Percentiles rank a stretch among this genome's conserved stretches.
Evolutionary conservation across 257 asterid species (phyloP).

Genomic region (Solanum sitiens): DNA sequence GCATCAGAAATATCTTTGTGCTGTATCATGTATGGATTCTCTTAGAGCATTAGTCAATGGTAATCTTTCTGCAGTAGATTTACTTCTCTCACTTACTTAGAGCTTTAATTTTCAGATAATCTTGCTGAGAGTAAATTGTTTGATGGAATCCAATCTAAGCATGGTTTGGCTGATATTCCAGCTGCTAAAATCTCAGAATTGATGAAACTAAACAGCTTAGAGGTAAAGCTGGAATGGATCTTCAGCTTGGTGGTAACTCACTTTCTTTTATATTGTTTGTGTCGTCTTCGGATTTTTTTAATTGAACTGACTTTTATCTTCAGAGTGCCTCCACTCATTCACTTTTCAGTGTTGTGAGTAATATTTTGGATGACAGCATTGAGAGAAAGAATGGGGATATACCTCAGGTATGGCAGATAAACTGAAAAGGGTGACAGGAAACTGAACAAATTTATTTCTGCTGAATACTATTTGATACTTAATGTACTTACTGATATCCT

Average conservation of each 20-base stretch:
- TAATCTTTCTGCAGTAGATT: not conserved
- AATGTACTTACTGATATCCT: conserved; percentile 7
- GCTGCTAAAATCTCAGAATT: conserved; percentile 62
- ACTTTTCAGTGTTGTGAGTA: conserved; percentile 51
- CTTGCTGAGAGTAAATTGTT: conserved; percentile 29
- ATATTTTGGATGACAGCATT: conserved; percentile 62
- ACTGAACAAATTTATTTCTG: not conserved
- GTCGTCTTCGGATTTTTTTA: not conserved
- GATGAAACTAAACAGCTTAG: conserved; percentile 62
- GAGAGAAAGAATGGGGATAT: conserved; percentile 70
- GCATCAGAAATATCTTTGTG: not conserved
- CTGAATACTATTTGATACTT: conserved; percentile 4
- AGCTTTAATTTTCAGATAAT: conserved; percentile 15
- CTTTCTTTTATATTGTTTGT: not conserved
- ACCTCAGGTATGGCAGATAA: conserved; percentile 57
- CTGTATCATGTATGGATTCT: not conserved
- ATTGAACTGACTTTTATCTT: conserved; percentile 14
- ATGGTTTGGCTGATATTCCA: conserved; percentile 38
- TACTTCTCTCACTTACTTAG: not conserved
- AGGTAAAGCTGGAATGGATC: conserved; percentile 32
- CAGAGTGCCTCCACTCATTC: conserved; percentile 72
- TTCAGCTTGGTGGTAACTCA: not conserved
- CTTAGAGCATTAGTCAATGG: not conserved
- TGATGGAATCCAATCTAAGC: conserved; percentile 36
- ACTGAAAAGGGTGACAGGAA: conserved; percentile 4